Evolutionary conservation across 257 asterid genomes (phyloP), one percentile per base, ranked within the genome.

Genomic region (Nicotiana undulata): DNA sequence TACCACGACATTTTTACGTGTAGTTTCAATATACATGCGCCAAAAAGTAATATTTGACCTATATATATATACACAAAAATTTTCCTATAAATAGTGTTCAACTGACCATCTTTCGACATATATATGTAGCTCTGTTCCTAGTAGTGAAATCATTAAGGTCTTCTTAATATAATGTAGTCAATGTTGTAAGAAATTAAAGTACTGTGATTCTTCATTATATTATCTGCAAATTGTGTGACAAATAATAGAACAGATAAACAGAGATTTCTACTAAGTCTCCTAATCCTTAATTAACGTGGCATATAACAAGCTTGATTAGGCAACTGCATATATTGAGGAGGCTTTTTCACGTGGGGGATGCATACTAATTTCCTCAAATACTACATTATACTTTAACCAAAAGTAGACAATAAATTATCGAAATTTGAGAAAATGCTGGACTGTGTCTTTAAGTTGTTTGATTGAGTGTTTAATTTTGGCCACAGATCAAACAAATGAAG

Each of bases 401-500:
- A 20, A 51, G 44, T 34, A 20, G 24, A 59, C 64, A 59, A 20
- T 12, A 37, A 68, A 40, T 2, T 68, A n/a, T 68, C n/a, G 20
- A 68, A 68, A 68, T 68, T 68, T 40, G 56, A 68, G 56, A 68
- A 40, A 68, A 68, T 68, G 10, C 17, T 68, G 32, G 20, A 4
- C 3, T 37, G 32, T 68, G 32, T 66, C 17, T 37, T 37, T 37
- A 37, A 37, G 9, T 37, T 37, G 12, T 34, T 52, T 13, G 6
- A 52, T 52, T 40, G 11, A 40, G 0, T 40, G 46, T 40, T 40
- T 18, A 34, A 67, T 53, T n/a, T 11, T 58, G 1, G 0, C 6
- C 64, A 83, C 86, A 92, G 98, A 86, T 89, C 89, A 88, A 26
- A 61, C 61, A 78, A 87, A 81, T 56, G 94, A 90, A 80, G 93